These are phyloP conservation scores for Dendrocalamus latiflorus DNA, from an alignment of 202 grass and related monocot species.

Conservation along the genomic window DNA sequence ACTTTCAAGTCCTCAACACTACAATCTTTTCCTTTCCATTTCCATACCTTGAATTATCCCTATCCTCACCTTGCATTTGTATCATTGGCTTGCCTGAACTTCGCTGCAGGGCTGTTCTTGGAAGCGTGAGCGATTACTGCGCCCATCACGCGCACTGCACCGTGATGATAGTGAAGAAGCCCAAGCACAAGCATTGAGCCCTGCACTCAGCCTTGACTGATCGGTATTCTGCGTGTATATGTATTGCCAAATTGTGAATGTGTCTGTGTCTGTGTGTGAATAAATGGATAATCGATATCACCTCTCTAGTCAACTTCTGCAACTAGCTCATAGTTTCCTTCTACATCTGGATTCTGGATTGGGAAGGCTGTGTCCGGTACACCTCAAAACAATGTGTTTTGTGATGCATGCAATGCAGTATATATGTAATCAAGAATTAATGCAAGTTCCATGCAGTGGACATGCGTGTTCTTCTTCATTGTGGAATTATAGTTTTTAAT, in stretches of 20 bases:
- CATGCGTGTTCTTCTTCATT: not conserved
- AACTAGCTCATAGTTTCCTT: not conserved
- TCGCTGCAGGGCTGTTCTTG: slow-evolving; percentile 59
- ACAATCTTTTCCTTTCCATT: not conserved
- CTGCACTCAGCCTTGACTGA: not conserved
- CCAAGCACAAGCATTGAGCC: slow-evolving; percentile 56
- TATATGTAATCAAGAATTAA: not conserved
- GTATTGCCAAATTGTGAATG: not conserved
- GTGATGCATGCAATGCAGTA: not conserved
- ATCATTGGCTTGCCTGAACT: not conserved
- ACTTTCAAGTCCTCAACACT: too few species aligned
- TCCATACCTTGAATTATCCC: not conserved
- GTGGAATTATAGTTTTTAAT: not conserved
- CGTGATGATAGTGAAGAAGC: slow-evolving; percentile 83
- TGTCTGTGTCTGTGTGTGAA: not conserved
- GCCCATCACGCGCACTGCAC: slow-evolving; percentile 75
- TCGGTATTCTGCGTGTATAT: not conserved
- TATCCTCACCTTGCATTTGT: not conserved
- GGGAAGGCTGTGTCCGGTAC: not conserved
- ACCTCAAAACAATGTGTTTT: not conserved
- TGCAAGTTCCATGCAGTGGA: not conserved
- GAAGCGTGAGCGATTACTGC: slow-evolving; percentile 81
- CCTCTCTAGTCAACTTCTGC: not conserved
- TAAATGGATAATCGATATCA: not conserved
- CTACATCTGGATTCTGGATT: not conserved